Base-by-base conservation (phyloP, 2,329 filamentous ascomycete genomes). In the Chlorencoelia australis region DNA sequence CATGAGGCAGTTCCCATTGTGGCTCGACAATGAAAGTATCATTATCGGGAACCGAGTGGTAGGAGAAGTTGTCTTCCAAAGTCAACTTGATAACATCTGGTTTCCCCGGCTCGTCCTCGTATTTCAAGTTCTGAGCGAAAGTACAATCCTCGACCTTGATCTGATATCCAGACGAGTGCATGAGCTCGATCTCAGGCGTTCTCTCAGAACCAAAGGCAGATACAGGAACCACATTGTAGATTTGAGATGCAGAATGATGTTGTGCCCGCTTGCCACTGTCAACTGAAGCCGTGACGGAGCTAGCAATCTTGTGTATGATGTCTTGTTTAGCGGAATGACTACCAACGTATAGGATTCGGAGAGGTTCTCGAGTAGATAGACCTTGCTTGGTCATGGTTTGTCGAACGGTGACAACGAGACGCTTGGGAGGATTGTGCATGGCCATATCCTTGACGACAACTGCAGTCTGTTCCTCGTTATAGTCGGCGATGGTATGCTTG, bases 141-240 rank as follows among this genome's bases (percentile, higher is more conserved):
- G 57, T 58, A 44, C 68, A 71, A 18, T 64, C 60, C 37, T 71
- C 66, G 4, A 70, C 64, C 43, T 65, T 64, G 55, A 71, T 69
- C 41, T 70, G 66, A 40, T 63, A 65, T 9, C 61, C 62, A 20
- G 66, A 68, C 6, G 65, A 67, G 35, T 68, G 64, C 57, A 70
- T 67, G 32, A 71, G 61, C 49, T 70, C 66, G 14, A 70, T 64
- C 39, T 71, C 66, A 2, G 66, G 66, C 10, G 61, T 59, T 28
- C 58, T 56, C 29, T 58, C 51, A 9, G 61, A 63, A 8, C 66
- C 66, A 48, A 69, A 69, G 2, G 63, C 62, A 3, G 65, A 65
- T 36, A 69, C 61, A 11, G 66, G 66, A 29, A 71, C 62, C 28
- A 71, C 66, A 51, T 68, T 71, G 53, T 67, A 71, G 20, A 68